Conservation (phyloP, 106 monocot genomes). For the Hemerocallis citrina region DNA sequence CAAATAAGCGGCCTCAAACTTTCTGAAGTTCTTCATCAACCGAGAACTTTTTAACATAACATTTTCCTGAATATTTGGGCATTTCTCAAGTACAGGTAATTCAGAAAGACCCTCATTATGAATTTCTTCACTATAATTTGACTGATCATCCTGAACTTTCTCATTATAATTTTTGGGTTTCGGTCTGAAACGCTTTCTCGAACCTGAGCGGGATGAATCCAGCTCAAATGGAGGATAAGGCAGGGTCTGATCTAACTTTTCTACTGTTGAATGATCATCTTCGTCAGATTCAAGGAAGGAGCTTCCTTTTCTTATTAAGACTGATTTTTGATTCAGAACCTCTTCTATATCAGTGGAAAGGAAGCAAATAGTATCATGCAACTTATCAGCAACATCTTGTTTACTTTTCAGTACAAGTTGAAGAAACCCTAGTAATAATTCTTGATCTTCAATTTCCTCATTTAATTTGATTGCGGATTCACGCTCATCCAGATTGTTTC, state of each 20-base stretch:
- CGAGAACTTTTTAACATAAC: conserved; percentile 52
- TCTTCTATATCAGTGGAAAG: conserved; percentile 67
- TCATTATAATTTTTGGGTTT: neutral
- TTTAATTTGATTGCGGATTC: conserved; percentile 43
- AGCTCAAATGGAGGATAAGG: conserved; percentile 13
- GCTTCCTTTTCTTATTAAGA: conserved; percentile 18
- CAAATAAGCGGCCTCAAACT: conserved; percentile 66
- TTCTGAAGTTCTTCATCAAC: conserved; percentile 79
- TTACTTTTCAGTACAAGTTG: conserved; percentile 41
- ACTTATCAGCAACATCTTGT: conserved; percentile 45
- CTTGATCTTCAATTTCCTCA: conserved; percentile 71
- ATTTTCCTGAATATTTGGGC: conserved; percentile 16
- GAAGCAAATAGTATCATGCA: conserved; percentile 41
- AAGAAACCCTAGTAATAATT: conserved; percentile 73
- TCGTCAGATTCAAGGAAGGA: conserved; percentile 17
- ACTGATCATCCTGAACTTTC: neutral
- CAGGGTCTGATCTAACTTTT: conserved; percentile 9
- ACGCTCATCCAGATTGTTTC: conserved; percentile 44
- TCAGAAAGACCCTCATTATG: conserved; percentile 10
- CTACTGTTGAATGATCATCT: conserved; percentile 6
- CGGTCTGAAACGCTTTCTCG: conserved; percentile 44
- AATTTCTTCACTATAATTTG: conserved; percentile 13
- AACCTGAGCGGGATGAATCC: conserved; percentile 26
- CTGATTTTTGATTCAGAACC: conserved; percentile 31
- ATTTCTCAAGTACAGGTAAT: conserved; percentile 11